Evolutionary conservation across 306 rosid species (phyloP).

Genomic region (Amphicarpaea edgeworthii): DNA sequence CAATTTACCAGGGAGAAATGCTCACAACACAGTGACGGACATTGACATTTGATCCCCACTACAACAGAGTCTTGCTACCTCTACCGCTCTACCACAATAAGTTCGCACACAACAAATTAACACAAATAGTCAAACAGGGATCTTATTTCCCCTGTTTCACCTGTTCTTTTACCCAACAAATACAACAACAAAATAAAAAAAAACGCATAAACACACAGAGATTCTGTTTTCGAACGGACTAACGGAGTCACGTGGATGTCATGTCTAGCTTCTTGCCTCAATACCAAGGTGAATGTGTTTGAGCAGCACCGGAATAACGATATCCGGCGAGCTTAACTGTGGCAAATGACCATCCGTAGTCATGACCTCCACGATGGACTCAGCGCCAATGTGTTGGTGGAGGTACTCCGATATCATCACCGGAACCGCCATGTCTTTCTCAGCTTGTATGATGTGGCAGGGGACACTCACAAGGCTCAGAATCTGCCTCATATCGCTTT

Average conservation of each 20-base stretch:
- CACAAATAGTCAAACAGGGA: not conserved
- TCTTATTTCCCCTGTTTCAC: not conserved
- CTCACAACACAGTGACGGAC: not conserved
- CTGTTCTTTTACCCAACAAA: not conserved
- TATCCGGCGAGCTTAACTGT: slow-evolving; percentile 86
- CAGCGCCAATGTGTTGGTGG: slow-evolving; percentile 68
- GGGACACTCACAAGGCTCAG: slow-evolving; percentile 62
- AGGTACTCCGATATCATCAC: slow-evolving; percentile 75
- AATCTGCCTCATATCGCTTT: slow-evolving; percentile 72
- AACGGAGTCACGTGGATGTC: not conserved
- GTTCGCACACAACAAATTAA: too few species aligned
- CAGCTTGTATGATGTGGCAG: slow-evolving; percentile 79
- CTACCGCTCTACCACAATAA: not conserved
- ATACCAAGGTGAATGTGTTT: slow-evolving; percentile 71
- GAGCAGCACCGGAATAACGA: slow-evolving; percentile 73
- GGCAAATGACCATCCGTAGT: slow-evolving; percentile 85
- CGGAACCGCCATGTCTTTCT: slow-evolving; percentile 84
- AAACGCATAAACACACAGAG: not conserved
- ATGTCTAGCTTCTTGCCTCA: slow-evolving; percentile 22
- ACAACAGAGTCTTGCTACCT: not conserved
- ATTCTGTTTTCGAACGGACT: not conserved
- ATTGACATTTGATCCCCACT: slow-evolving; percentile 9
- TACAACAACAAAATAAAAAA: too few species aligned
- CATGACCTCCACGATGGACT: slow-evolving; percentile 78
- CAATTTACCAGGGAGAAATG: not conserved